These are phyloP conservation scores for Kwoniella sp. DNA, from an alignment of 768 basidiomycete genomes.

Conservation along the genomic window DNA sequence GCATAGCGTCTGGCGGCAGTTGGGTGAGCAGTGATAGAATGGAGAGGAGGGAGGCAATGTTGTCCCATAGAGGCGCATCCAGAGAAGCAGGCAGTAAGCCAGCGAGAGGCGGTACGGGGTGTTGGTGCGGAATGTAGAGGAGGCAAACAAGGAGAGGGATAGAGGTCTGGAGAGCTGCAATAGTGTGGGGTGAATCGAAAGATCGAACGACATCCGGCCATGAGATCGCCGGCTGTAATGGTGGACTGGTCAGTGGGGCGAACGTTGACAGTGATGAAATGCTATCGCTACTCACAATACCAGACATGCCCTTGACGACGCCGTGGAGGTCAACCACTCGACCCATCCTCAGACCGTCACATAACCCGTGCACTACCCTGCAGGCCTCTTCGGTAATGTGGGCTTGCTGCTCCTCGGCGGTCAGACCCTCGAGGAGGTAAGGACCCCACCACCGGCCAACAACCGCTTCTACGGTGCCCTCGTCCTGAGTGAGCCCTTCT, in stretches of 20 bases:
- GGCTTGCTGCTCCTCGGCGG: slow-evolving; percentile 25
- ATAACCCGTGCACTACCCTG: slow-evolving; percentile 33
- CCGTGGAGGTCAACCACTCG: slow-evolving; percentile 44
- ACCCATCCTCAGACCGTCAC: slow-evolving; percentile 40
- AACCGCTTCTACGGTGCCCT: slow-evolving; percentile 45
- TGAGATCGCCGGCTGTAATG: slow-evolving; percentile 55
- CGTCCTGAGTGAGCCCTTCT: slow-evolving; percentile 45
- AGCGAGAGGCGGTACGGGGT: slow-evolving; percentile 55
- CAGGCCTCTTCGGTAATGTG: slow-evolving; percentile 36
- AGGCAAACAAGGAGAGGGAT: slow-evolving; percentile 84
- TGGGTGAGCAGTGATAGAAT: slow-evolving; percentile 84
- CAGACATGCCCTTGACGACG: slow-evolving; percentile 41
- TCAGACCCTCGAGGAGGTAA: slow-evolving; percentile 25
- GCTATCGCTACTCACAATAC: slow-evolving; percentile 29
- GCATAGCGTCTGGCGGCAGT: slow-evolving; percentile 84
- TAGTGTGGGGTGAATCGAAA: slow-evolving; percentile 78
- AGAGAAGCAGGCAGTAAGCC: slow-evolving; percentile 44
- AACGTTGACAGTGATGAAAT: background rate
- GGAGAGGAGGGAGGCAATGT: slow-evolving; percentile 76
- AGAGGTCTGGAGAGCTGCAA: slow-evolving; percentile 81
- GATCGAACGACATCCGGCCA: slow-evolving; percentile 79
- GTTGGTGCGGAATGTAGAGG: slow-evolving; percentile 73
- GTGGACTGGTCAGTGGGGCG: no score
- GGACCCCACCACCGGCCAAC: slow-evolving; percentile 48
- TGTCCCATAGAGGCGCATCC: slow-evolving; percentile 61